Conservation (phyloP, 345 rosid species). For the Moringa oleifera region DNA sequence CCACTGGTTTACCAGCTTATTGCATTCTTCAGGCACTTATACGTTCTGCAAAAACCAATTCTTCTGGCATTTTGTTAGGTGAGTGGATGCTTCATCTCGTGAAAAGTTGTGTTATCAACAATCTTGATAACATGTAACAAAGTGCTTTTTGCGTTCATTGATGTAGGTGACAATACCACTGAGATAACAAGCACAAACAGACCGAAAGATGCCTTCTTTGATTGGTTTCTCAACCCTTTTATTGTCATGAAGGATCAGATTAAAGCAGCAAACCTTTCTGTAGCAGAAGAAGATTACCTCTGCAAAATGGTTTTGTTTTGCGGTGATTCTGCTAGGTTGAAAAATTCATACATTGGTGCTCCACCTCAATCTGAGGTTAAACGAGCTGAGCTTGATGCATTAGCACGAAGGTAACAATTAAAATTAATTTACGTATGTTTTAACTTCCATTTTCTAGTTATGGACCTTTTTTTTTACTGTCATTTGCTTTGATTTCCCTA, state of each 20-base stretch:
- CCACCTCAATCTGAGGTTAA: conserved; percentile 65
- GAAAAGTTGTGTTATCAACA: neutral
- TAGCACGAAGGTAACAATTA: conserved; percentile 76
- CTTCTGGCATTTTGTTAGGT: conserved; percentile 65
- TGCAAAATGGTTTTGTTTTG: conserved; percentile 61
- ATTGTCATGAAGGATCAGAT: conserved; percentile 87
- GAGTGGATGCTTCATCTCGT: conserved; percentile 21
- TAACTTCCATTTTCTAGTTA: neutral
- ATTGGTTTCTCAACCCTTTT: conserved; percentile 91
- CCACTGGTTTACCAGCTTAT: conserved; percentile 88
- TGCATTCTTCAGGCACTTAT: conserved; percentile 62
- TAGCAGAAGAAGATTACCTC: conserved; percentile 73
- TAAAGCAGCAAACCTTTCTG: conserved; percentile 59
- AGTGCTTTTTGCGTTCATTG: conserved; percentile 9
- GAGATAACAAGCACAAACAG: conserved; percentile 74
- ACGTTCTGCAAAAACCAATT: conserved; percentile 57
- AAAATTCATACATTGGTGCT: conserved; percentile 35
- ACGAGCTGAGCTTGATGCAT: conserved; percentile 81
- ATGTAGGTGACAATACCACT: conserved; percentile 44
- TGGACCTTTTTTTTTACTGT: neutral
- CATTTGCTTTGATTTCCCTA: conserved; percentile 7
- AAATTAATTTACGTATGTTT: neutral
- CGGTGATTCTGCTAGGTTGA: conserved; percentile 58
- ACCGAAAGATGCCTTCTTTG: conserved; percentile 78
- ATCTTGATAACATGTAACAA: conserved; percentile 1